phyloP scores from a whole-genome alignment of 495 filamentous ascomycete genomes.

The Talaromyces stipitatus region DNA sequence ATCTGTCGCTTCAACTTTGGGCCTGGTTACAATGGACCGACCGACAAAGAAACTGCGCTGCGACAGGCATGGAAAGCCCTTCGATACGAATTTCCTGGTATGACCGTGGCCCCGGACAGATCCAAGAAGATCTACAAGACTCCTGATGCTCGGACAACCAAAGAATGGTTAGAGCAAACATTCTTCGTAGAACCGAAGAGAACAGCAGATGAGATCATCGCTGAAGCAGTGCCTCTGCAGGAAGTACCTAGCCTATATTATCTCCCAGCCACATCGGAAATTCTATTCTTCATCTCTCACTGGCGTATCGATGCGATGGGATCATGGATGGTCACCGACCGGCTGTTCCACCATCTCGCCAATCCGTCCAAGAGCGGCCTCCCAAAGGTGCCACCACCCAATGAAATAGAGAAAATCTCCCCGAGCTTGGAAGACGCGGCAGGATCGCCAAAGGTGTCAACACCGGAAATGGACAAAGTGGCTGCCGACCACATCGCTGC shows the following conservation, averaged over 20 bases:
- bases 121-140: not conserved
- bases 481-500: constrained; percentile 8
- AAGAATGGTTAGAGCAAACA: not conserved
- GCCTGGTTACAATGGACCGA: not conserved
- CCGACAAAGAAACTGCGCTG: not conserved
- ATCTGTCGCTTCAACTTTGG: constrained; percentile 1
- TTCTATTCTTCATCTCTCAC: constrained; percentile 14
- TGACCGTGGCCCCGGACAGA: constrained; percentile 11
- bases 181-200: constrained; percentile 2
- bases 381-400: not conserved
- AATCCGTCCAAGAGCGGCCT: not conserved
- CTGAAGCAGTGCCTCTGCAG: not conserved
- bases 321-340: constrained; percentile 9
- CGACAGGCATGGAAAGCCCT: not conserved
- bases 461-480: constrained; percentile 6
- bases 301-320: constrained; percentile 22
- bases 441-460: not conserved
- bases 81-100: not conserved
- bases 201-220: not conserved
- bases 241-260: constrained; percentile 3
- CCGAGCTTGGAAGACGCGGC: not conserved
- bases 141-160: constrained; percentile 6
- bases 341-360: constrained; percentile 11
- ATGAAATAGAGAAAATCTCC: not conserved
- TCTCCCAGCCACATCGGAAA: constrained; percentile 6